These are phyloP conservation scores for button mushroom (Agaricus bisporus) DNA, from an alignment of 768 basidiomycete species.

Conservation along the genomic window DNA sequence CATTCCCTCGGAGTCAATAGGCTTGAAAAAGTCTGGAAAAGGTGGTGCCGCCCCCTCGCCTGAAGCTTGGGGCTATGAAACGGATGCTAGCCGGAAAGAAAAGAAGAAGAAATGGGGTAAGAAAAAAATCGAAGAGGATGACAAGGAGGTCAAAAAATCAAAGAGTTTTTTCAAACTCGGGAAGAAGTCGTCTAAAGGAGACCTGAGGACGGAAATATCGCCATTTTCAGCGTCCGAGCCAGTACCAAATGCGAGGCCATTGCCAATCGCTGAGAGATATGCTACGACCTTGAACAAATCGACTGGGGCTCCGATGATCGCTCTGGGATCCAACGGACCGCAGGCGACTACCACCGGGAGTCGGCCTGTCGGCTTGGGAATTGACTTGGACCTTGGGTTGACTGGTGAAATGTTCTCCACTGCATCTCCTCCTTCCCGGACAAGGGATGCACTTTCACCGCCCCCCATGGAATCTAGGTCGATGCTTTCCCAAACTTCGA, in stretches of 20 bases:
- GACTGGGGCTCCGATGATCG: slow-evolving; percentile 4
- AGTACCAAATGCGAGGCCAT: slow-evolving; percentile 1
- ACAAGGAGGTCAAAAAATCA: slow-evolving; percentile 24
- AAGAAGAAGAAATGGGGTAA: slow-evolving; percentile 9
- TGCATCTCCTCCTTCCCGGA: background rate
- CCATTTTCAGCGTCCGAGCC: slow-evolving; percentile 21
- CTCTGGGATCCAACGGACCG: background rate
- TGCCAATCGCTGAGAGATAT: slow-evolving; percentile 44
- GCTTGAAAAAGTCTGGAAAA: slow-evolving; percentile 20
- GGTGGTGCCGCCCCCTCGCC: slow-evolving; percentile 8
- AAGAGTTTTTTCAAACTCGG: slow-evolving; percentile 38
- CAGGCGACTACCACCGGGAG: background rate
- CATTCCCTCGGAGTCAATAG: background rate
- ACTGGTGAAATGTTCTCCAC: slow-evolving; percentile 8
- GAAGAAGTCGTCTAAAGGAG: slow-evolving; percentile 31
- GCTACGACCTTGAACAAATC: slow-evolving; percentile 27
- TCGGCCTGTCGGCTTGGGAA: slow-evolving; percentile 6
- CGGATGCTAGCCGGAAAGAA: slow-evolving; percentile 29
- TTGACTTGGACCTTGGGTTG: slow-evolving; percentile 4
- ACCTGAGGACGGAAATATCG: slow-evolving; percentile 22
- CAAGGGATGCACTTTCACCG: background rate
- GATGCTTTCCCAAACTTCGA: background rate
- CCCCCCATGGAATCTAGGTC: background rate
- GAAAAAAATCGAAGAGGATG: slow-evolving; percentile 5
- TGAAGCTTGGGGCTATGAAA: slow-evolving; percentile 31